These are phyloP conservation scores for Ceratobasidium papillatum DNA, from an alignment of 1,284 basidiomycete species.

Conservation along the genomic window DNA sequence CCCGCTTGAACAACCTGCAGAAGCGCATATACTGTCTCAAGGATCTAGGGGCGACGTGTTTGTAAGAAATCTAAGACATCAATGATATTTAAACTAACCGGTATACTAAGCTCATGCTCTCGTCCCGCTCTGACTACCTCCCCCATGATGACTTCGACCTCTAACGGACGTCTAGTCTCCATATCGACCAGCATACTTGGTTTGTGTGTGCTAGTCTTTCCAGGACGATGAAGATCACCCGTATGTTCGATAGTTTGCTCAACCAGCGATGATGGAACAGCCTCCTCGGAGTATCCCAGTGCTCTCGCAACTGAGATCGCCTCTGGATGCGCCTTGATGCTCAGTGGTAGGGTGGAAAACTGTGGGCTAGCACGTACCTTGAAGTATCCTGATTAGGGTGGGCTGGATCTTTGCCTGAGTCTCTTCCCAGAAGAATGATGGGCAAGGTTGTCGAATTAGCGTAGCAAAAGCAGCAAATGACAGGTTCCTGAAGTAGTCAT, in stretches of 20 bases:
- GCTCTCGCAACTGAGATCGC: conserved; percentile 59
- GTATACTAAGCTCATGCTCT: conserved; percentile 58
- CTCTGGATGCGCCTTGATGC: conserved; percentile 59
- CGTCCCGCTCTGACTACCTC: conserved; percentile 65
- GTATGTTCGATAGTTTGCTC: conserved; percentile 57
- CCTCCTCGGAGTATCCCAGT: conserved; percentile 48
- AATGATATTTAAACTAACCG: conserved; percentile 55
- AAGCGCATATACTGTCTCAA: conserved; percentile 62
- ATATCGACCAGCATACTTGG: conserved; percentile 71
- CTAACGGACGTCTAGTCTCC: conserved; percentile 64
- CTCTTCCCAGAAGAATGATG: conserved; percentile 57
- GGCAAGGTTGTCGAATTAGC: conserved; percentile 61
- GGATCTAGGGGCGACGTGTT: conserved; percentile 52
- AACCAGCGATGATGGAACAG: conserved; percentile 57
- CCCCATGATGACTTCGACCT: conserved; percentile 71
- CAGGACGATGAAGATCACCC: conserved; percentile 51
- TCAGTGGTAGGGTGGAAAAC: conserved; percentile 57
- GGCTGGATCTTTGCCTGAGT: conserved; percentile 47
- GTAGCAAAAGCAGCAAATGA: conserved; percentile 63
- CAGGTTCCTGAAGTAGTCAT: conserved; percentile 56
- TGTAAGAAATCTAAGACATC: background rate
- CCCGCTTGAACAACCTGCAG: conserved; percentile 58
- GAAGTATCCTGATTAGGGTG: conserved; percentile 51
- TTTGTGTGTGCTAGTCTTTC: conserved; percentile 58
- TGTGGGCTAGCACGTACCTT: conserved; percentile 51